Evolutionary conservation across 2,329 filamentous ascomycete genomes (phyloP), one percentile per base, ranked within the genome.

Genomic region (Exophiala spinifera): DNA sequence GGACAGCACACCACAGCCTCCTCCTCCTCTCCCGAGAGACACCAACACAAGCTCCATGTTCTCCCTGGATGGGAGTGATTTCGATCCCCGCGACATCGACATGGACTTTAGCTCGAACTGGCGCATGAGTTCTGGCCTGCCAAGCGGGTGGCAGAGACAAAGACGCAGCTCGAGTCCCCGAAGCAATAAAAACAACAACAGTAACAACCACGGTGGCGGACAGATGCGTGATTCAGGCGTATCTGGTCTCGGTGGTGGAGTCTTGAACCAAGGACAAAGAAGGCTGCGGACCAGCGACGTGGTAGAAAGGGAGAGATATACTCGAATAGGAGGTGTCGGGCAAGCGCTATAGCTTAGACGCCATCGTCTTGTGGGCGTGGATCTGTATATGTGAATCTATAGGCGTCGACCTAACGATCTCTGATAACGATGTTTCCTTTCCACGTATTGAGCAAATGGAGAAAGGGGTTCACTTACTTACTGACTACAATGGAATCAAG

Each of bases 61-160:
- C 7, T 39, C 36, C 36, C 17, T 39, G 36, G 36, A 39, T n/a
- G 36, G 36, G n/a, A 19, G n/a, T n/a, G 36, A 39, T 19, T 39
- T 39, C 17, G 36, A 31, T 19, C 36, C 36, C 36, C 17, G 36
- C 36, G 3, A 31, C 28, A 15, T 19, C 36, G n/a, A 19, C 36
- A 39, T 19, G 28, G 36, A 39, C 36, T 39, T 39, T 15, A 55
- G 61, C 36, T 54, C 55, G 11, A 39, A 53, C 3, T 60, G 52
- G 51, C 52, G 60, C 6, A 34, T 62, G 23, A 59, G 55, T 42
- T 25, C 42, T 3, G 55, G 55, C 1, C 61, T 62, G 55, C 60
- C 60, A 2, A 56, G 48, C 15, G 59, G 58, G 1, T 61, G 60
- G 60, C 51, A 56, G 39, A 54, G 58, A 14, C 49, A 46, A n/a